phyloP scores from a whole-genome alignment of 75 land plant genomes.

The Cupressus sempervirens region DNA sequence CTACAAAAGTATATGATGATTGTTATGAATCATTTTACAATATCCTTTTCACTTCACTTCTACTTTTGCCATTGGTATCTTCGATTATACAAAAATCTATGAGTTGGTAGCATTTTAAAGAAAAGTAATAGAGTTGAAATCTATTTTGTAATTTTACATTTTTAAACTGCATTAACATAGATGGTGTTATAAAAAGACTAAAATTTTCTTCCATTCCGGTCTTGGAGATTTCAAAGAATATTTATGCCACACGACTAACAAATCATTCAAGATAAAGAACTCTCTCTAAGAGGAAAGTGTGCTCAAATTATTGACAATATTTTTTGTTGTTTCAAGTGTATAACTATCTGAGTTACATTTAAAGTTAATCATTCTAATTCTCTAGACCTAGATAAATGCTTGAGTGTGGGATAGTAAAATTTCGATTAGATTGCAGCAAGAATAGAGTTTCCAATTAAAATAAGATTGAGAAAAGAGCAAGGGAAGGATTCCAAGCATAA shows the following conservation, averaged over 20 bases:
- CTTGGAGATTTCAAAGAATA: slow-evolving; percentile 37
- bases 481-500: too few species aligned
- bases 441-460: too few species aligned
- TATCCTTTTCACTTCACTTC: slow-evolving; percentile 48
- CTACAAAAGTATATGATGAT: slow-evolving; percentile 45
- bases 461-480: too few species aligned
- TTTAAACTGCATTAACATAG: neutral
- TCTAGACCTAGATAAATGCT: neutral
- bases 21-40: slow-evolving; percentile 52
- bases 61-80: slow-evolving; percentile 45
- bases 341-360: neutral
- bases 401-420: neutral
- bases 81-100: slow-evolving; percentile 49
- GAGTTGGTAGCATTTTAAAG: slow-evolving; percentile 31
- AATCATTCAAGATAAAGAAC: slow-evolving; percentile 30
- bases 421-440: neutral
- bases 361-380: neutral
- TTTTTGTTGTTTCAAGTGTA: neutral
- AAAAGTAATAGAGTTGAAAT: neutral
- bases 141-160: neutral
- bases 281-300: neutral
- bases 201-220: neutral
- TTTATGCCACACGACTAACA: slow-evolving; percentile 43
- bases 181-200: neutral
- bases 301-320: slow-evolving; percentile 10